Conservation (phyloP, 169 alveolate species). For the Plasmodium vivax region DNA sequence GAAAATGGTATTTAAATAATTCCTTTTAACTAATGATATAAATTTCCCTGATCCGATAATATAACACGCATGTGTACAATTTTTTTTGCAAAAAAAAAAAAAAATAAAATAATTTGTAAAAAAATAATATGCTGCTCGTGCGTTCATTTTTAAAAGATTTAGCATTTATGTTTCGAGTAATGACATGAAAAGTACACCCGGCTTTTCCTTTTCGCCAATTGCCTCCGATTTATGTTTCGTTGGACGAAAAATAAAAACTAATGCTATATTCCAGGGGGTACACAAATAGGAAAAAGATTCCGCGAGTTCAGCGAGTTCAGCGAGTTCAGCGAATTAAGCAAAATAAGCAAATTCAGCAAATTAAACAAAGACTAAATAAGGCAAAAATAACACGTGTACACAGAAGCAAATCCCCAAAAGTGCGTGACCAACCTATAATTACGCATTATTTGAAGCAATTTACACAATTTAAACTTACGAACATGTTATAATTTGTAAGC, state of each 20-base stretch:
- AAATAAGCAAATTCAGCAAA: background rate
- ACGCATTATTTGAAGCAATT: background rate
- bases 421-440: background rate
- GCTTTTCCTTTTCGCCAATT: background rate
- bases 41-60: background rate
- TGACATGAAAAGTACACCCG: background rate
- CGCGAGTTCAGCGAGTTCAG: too few species aligned
- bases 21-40: background rate
- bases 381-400: background rate
- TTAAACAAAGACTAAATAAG: background rate
- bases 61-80: background rate
- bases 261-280: background rate
- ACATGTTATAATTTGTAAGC: background rate
- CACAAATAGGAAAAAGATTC: background rate
- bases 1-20: background rate
- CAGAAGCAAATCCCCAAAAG: background rate
- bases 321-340: background rate
- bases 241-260: background rate
- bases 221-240: background rate
- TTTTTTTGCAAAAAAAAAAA: background rate
- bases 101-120: background rate
- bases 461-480: background rate
- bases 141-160: background rate
- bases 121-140: background rate
- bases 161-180: background rate